Conservation (phyloP, 805 yeast species). For the Saturnispora saitoi region DNA sequence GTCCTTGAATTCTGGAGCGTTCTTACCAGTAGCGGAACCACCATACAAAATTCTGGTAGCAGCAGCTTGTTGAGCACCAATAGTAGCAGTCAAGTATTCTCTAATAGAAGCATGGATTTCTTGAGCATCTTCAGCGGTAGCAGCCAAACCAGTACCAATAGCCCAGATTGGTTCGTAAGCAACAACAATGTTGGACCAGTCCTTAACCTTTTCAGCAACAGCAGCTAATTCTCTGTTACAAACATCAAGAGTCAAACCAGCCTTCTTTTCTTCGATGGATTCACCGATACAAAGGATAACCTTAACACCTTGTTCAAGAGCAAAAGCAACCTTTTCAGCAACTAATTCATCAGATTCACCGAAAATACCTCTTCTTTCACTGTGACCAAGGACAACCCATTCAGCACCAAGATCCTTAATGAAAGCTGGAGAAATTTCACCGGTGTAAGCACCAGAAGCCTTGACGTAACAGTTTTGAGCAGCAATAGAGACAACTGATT, state of each 20-base stretch:
- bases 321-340: conserved; percentile 91
- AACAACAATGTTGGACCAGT: conserved; percentile 88
- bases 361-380: conserved; percentile 94
- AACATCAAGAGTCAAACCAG: conserved; percentile 77
- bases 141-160: conserved; percentile 98
- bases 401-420: conserved; percentile 84
- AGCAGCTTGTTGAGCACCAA: conserved; percentile 70
- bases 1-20: conserved; percentile 83
- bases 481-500: conserved; percentile 67
- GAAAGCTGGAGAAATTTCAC: conserved; percentile 86
- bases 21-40: conserved; percentile 95
- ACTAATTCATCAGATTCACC: conserved; percentile 84
- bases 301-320: conserved; percentile 78
- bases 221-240: conserved; percentile 87
- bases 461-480: conserved; percentile 89
- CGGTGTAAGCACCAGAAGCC: conserved; percentile 95
- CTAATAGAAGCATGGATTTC: conserved; percentile 87
- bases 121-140: conserved; percentile 97
- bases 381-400: conserved; percentile 97
- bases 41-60: conserved; percentile 90
- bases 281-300: conserved; percentile 98
- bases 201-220: conserved; percentile 51
- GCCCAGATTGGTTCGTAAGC: conserved; percentile 99
- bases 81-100: conserved; percentile 64
- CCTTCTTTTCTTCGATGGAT: conserved; percentile 89